A percentile compares a stretch with the other conserved stretches of the same genome.
phyloP scores from a whole-genome alignment of 331 rosid species.

The Acacia pycnantha region DNA sequence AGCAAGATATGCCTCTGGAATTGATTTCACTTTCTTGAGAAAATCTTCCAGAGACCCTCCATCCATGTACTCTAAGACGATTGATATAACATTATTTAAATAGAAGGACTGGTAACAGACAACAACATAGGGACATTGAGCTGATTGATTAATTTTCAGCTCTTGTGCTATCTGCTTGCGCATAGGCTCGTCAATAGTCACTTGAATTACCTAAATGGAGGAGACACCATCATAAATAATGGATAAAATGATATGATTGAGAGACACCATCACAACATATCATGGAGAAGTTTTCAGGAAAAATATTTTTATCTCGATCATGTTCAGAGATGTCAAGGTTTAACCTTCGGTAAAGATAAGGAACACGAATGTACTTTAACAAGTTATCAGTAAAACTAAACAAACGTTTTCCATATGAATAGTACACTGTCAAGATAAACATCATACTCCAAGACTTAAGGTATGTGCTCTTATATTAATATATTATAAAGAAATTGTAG shows the following conservation, averaged over 20 bases:
- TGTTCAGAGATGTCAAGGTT: background rate
- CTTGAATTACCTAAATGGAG: slow-evolving; percentile 69
- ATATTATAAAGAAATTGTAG: background rate
- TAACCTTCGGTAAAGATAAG: background rate
- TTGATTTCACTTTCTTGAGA: slow-evolving; percentile 63
- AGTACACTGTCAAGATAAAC: background rate
- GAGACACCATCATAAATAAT: slow-evolving; percentile 19
- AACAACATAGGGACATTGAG: slow-evolving; percentile 81
- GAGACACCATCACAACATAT: background rate
- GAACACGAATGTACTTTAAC: background rate
- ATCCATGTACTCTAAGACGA: slow-evolving; percentile 98
- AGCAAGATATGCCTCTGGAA: slow-evolving; percentile 85
- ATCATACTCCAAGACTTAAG: background rate
- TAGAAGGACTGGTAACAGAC: slow-evolving; percentile 79
- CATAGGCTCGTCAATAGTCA: slow-evolving; percentile 68
- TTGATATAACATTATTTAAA: slow-evolving; percentile 74
- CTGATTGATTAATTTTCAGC: slow-evolving; percentile 82
- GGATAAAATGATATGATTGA: slow-evolving; percentile 12
- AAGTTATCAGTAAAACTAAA: background rate
- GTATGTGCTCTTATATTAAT: background rate
- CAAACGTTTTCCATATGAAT: background rate
- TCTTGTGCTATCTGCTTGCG: slow-evolving; percentile 69
- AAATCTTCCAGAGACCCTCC: slow-evolving; percentile 92
- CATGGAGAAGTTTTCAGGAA: background rate
- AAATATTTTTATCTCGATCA: background rate